Percentiles rank a stretch among this genome's conserved stretches.
Evolutionary conservation across 345 rosid genomes (phyloP).

Genomic region (Raphanus raphanistrum): DNA sequence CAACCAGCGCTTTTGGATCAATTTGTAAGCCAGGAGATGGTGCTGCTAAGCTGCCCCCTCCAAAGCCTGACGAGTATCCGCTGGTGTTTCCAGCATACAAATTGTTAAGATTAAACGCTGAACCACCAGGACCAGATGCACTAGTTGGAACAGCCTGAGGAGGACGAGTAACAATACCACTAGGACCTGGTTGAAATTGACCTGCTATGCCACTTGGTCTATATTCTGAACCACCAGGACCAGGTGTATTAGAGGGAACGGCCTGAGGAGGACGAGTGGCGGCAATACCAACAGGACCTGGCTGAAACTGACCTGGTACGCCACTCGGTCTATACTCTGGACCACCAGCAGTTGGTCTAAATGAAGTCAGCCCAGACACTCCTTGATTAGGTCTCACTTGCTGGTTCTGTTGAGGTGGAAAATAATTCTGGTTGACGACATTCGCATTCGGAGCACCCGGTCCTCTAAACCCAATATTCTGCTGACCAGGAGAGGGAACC

Average conservation of each 20-base stretch:
- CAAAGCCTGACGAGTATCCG: slow-evolving; percentile 49
- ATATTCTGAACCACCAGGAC: slow-evolving; percentile 50
- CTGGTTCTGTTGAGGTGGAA: slow-evolving; percentile 60
- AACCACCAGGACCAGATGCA: slow-evolving; percentile 43
- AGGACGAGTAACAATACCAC: slow-evolving; percentile 41
- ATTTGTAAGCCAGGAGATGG: slow-evolving; percentile 41
- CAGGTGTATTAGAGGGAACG: slow-evolving; percentile 41
- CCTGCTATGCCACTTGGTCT: slow-evolving; percentile 50
- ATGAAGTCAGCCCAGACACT: slow-evolving; percentile 48
- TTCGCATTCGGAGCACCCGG: slow-evolving; percentile 54
- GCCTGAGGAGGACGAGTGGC: slow-evolving; percentile 45
- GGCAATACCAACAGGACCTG: slow-evolving; percentile 40
- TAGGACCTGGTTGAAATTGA: slow-evolving; percentile 46
- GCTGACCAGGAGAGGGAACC: slow-evolving; percentile 42
- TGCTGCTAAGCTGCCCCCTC: slow-evolving; percentile 45
- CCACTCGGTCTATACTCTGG: slow-evolving; percentile 38
- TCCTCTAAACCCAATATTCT: slow-evolving; percentile 59
- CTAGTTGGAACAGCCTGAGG: slow-evolving; percentile 44
- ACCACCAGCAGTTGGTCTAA: slow-evolving; percentile 46
- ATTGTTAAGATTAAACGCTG: slow-evolving; percentile 49
- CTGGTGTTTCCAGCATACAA: slow-evolving; percentile 58
- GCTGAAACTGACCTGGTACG: slow-evolving; percentile 47
- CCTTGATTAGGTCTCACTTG: slow-evolving; percentile 48
- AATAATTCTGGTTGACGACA: slow-evolving; percentile 49
- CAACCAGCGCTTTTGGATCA: slow-evolving; percentile 54